Evolutionary conservation across 1,139 yeast species (phyloP).

Genomic region (Suhomyces panamericanus): DNA sequence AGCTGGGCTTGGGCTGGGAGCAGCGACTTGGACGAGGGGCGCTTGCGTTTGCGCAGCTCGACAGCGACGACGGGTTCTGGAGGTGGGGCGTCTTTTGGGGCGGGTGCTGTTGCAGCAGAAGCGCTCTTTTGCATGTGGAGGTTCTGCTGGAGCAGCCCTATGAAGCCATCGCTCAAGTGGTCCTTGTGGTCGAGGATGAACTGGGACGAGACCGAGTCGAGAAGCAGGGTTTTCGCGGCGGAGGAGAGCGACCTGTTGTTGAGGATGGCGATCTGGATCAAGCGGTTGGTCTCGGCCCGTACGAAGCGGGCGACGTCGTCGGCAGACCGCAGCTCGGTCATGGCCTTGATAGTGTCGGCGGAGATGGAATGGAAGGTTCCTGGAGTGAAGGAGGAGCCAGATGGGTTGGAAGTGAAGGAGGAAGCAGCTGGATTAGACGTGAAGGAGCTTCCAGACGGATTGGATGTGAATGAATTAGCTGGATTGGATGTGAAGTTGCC

Average conservation of each 20-base stretch:
- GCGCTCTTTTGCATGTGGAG: not conserved
- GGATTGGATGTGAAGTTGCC: too few species aligned
- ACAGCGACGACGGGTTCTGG: not conserved
- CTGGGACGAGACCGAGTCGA: conserved; percentile 28
- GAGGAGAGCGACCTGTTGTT: conserved; percentile 19
- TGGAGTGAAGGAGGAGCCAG: too few species aligned
- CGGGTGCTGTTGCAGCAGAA: not conserved
- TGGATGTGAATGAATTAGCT: too few species aligned
- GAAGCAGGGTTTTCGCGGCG: conserved; percentile 21
- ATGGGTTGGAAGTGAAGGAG: too few species aligned
- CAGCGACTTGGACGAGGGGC: not conserved
- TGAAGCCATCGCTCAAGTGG: conserved; percentile 14
- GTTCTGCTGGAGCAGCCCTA: conserved; percentile 13
- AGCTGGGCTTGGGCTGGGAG: conserved; percentile 1
- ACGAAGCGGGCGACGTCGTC: conserved; percentile 17
- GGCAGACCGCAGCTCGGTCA: conserved; percentile 5
- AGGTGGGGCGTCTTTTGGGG: not conserved
- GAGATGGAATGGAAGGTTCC: not conserved
- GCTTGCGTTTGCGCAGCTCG: not conserved
- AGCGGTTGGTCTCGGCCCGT: conserved; percentile 21
- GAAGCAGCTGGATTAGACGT: too few species aligned
- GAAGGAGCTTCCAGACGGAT: too few species aligned
- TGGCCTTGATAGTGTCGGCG: not conserved
- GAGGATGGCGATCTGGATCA: conserved; percentile 20
- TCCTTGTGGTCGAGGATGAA: conserved; percentile 26